Evolutionary conservation across 768 basidiomycete genomes (phyloP), one percentile per base, ranked within the genome.

Genomic region (Leucocoprinus leucothites): DNA sequence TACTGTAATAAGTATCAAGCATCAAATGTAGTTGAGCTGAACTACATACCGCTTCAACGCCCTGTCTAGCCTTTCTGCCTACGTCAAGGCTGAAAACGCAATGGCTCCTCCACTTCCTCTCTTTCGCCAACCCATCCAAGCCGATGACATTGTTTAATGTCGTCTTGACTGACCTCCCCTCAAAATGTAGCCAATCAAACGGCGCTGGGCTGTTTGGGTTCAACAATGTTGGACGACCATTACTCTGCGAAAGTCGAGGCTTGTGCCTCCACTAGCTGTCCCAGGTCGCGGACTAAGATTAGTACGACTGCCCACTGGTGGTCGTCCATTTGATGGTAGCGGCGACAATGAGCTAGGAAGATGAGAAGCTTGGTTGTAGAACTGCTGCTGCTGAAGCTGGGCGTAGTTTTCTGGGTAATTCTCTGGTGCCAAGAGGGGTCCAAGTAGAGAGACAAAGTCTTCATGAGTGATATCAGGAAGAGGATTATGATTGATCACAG

Each of bases 111-210:
- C 91, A 93, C 61, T 87, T 89, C 25, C 87, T 80, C 64, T 94
- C 91, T 2, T 85, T 80, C 3, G 90, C 89, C 31, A 93, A 81
- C 9, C 90, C 87, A 60, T 93, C 91, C 42, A 94, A 61, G 4
- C 91, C 91, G 26, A 82, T 76, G 26, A 94, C 81, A 63, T 93
- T 93, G 61, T 75, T 84, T 24, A 89, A 69, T 3, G 90, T 93
- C 9, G 87, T 91, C 67, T 87, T 89, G 28, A 88, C 84, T 0
- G 82, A 86, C 2, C 91, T 75, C 3, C 90, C 91, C 61, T 93
- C 91, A 57, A 94, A 89, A 63, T 93, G 90, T 5, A 94, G 70
- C 89, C 91, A 91, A 60, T 93, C 88, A 51, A 93, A 88, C 0
- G 90, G 91, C 0, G 90, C 88, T 0, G 86, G 85, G 47, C 82